Evolutionary conservation across 2,329 filamentous ascomycete genomes (phyloP).

Genomic region (Trichothecium roseum): DNA sequence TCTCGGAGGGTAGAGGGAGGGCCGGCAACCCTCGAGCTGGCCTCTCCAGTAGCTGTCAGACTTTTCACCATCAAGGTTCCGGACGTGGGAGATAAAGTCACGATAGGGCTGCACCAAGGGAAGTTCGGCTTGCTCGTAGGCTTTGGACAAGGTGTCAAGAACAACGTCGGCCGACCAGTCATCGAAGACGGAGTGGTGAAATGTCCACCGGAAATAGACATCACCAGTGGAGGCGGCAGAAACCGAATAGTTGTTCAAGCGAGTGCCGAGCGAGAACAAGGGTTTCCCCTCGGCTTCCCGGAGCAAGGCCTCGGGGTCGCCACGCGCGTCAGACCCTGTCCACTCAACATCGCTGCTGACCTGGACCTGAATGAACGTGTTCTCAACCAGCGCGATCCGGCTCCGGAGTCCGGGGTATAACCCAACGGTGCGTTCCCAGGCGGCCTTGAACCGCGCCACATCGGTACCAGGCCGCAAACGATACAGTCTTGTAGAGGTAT

Average conservation of each 20-base stretch:
- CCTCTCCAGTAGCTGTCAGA: slow-evolving; percentile 6
- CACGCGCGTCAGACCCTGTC: neutral
- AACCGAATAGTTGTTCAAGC: no score
- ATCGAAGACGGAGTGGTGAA: slow-evolving; percentile 5
- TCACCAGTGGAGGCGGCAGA: no score
- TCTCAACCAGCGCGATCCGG: slow-evolving; percentile 5
- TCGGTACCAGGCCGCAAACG: slow-evolving; percentile 3
- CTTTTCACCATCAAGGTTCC: slow-evolving; percentile 1
- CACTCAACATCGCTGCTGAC: slow-evolving; percentile 5
- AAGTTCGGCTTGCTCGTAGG: neutral
- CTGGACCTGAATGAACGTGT: slow-evolving; percentile 4
- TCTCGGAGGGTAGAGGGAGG: slow-evolving; percentile 4
- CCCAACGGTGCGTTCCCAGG: slow-evolving; percentile 9
- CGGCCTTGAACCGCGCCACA: slow-evolving; percentile 5
- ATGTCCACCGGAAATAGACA: slow-evolving; percentile 2
- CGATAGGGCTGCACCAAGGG: slow-evolving; percentile 3
- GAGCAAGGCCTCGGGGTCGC: no score
- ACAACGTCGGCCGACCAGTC: neutral
- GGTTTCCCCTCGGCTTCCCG: no score
- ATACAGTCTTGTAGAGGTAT: neutral
- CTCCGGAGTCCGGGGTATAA: slow-evolving; percentile 9
- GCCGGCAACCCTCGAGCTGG: slow-evolving; percentile 6
- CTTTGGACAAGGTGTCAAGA: neutral
- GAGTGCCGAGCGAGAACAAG: no score
- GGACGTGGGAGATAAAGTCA: slow-evolving; percentile 5